These are phyloP conservation scores for Posidonia australis DNA, from an alignment of 106 monocot genomes.

Conservation along the genomic window DNA sequence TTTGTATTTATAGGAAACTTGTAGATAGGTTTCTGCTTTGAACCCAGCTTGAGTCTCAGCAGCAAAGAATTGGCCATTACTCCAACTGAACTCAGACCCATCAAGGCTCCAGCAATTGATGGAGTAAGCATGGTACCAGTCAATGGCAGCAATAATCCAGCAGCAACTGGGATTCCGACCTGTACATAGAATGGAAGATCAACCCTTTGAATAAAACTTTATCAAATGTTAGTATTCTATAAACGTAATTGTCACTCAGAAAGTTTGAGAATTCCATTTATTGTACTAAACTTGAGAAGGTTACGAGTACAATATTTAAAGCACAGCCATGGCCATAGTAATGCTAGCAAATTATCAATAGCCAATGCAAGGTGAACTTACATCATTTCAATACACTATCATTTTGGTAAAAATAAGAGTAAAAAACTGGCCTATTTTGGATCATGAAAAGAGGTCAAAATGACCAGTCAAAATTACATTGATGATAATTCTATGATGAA, in stretches of 20 bases:
- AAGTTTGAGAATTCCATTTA: too few species aligned
- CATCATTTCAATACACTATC: too few species aligned
- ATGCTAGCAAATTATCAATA: too few species aligned
- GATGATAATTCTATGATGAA: background rate
- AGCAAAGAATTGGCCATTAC: constrained; percentile 95
- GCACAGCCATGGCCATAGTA: too few species aligned
- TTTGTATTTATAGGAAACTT: constrained; percentile 17
- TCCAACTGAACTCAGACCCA: constrained; percentile 93
- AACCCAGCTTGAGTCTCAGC: constrained; percentile 47
- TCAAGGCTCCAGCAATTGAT: constrained; percentile 92
- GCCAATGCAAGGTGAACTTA: too few species aligned
- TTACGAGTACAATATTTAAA: too few species aligned
- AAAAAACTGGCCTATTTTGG: too few species aligned
- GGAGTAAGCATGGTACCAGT: constrained; percentile 92
- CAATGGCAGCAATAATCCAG: constrained; percentile 68
- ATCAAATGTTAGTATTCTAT: background rate
- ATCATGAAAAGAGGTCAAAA: background rate
- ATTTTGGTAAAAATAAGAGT: too few species aligned
- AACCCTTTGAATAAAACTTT: background rate
- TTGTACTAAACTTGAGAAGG: background rate
- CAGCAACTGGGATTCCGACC: constrained; percentile 93
- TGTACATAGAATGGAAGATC: constrained; percentile 14
- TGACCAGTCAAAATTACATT: background rate
- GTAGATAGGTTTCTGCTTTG: constrained; percentile 14
- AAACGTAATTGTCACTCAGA: background rate